phyloP scores from a whole-genome alignment of 352 stramenopile genomes.

The Peronospora farinosa region DNA sequence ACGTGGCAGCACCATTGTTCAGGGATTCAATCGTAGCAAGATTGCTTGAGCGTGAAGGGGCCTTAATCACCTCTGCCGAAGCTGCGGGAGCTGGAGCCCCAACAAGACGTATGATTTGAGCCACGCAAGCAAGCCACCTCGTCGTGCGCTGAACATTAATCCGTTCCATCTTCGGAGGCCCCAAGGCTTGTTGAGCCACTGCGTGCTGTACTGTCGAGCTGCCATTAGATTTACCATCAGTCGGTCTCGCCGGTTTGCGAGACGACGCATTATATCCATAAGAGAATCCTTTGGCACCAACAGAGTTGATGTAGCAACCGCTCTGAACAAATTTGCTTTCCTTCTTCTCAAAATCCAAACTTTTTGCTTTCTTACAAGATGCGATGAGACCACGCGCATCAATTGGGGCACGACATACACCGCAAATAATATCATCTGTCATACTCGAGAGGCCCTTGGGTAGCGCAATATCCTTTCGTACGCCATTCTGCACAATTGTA shows the following conservation, averaged over 20 bases:
- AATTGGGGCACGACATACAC: conserved; percentile 44
- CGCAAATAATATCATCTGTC: conserved; percentile 49
- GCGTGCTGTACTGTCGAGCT: conserved; percentile 17
- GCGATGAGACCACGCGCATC: conserved; percentile 50
- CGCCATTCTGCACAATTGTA: conserved; percentile 43
- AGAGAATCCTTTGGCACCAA: conserved; percentile 19
- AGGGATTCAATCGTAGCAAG: neutral
- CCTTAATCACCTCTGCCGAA: neutral
- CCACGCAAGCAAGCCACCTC: conserved; percentile 59
- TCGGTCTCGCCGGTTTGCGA: conserved; percentile 18
- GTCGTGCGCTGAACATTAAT: conserved; percentile 75
- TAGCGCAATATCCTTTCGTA: conserved; percentile 50
- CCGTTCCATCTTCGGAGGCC: conserved; percentile 67
- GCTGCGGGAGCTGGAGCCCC: conserved; percentile 13
- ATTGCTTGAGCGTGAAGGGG: neutral
- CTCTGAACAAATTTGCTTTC: conserved; percentile 54
- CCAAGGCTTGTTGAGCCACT: conserved; percentile 25
- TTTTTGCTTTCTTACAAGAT: conserved; percentile 43
- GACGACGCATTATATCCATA: conserved; percentile 13
- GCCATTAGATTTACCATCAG: conserved; percentile 18
- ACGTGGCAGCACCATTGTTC: neutral
- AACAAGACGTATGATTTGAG: conserved; percentile 59
- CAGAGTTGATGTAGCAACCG: conserved; percentile 55
- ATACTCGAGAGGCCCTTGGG: conserved; percentile 48
- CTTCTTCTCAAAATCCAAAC: conserved; percentile 50